Percentiles rank a stretch among this genome's conserved stretches.
phyloP scores from a whole-genome alignment of 2,329 filamentous ascomycete genomes.

The Cladobotryum mycophilum region DNA sequence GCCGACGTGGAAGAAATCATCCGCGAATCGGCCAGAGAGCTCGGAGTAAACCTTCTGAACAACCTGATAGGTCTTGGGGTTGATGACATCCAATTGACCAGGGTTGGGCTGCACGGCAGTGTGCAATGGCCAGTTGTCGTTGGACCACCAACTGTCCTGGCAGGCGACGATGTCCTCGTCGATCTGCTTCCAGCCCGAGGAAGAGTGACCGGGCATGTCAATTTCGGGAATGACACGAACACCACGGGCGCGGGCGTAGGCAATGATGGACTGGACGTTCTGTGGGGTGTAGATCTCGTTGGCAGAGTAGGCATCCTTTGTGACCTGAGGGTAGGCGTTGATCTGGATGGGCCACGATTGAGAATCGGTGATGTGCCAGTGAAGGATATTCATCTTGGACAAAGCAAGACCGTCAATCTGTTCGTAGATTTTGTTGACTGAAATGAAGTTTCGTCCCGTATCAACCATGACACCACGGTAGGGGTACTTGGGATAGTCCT shows the following conservation, averaged over 20 bases:
- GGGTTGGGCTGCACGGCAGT: slow-evolving; percentile 50
- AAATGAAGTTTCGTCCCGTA: slow-evolving; percentile 48
- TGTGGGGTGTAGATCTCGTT: slow-evolving; percentile 39
- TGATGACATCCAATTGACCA: slow-evolving; percentile 49
- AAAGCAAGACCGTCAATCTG: slow-evolving; percentile 50
- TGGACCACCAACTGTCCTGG: slow-evolving; percentile 53
- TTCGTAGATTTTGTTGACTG: slow-evolving; percentile 43
- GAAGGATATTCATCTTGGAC: slow-evolving; percentile 51
- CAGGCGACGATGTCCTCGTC: slow-evolving; percentile 49
- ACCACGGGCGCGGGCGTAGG: slow-evolving; percentile 44
- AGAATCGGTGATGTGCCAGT: slow-evolving; percentile 50
- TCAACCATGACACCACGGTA: slow-evolving; percentile 52
- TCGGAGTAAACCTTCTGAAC: slow-evolving; percentile 49
- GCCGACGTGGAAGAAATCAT: slow-evolving; percentile 50
- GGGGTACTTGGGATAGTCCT: slow-evolving; percentile 45
- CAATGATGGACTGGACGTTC: slow-evolving; percentile 38
- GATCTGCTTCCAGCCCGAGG: slow-evolving; percentile 47
- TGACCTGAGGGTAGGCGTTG: slow-evolving; percentile 44
- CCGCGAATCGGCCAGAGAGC: slow-evolving; percentile 42
- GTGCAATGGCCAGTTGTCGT: slow-evolving; percentile 47
- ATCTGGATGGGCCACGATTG: slow-evolving; percentile 52
- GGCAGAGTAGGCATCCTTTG: slow-evolving; percentile 46
- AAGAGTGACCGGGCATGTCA: slow-evolving; percentile 52
- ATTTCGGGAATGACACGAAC: slow-evolving; percentile 52
- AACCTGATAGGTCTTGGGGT: slow-evolving; percentile 49